Evolutionary conservation across 768 basidiomycete genomes (phyloP).

Genomic region (Pleurotus sapidus): DNA sequence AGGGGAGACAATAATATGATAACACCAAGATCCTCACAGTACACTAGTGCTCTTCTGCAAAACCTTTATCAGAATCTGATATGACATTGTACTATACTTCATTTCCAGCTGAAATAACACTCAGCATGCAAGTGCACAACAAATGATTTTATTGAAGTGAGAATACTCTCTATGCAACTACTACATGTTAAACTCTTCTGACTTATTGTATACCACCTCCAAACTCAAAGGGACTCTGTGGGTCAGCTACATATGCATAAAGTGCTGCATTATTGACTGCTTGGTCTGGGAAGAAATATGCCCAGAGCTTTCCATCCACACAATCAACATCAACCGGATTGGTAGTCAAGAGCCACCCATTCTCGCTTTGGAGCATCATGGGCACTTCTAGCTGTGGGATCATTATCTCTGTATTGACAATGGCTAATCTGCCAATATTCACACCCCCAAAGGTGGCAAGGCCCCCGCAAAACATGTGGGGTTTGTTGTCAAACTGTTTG

Average conservation of each 20-base stretch:
- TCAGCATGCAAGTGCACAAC: too few species aligned
- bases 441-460: neutral
- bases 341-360: conserved; percentile 3
- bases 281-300: conserved; percentile 5
- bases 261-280: neutral
- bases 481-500: neutral
- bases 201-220: conserved; percentile 1
- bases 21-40: too few species aligned
- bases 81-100: too few species aligned
- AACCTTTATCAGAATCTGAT: too few species aligned
- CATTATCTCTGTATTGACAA: conserved; percentile 1
- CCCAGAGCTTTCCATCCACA: conserved; percentile 2
- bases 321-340: conserved; percentile 8
- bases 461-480: conserved; percentile 5
- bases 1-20: too few species aligned
- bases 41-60: too few species aligned
- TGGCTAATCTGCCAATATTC: neutral
- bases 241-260: conserved; percentile 1
- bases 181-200: too few species aligned
- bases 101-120: too few species aligned
- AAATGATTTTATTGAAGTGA: too few species aligned
- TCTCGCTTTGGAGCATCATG: neutral
- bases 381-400: neutral
- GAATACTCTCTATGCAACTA: too few species aligned
- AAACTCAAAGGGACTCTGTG: neutral